Base-by-base conservation (phyloP, 306 rosid genomes). In the Vigna reflexopilosa region DNA sequence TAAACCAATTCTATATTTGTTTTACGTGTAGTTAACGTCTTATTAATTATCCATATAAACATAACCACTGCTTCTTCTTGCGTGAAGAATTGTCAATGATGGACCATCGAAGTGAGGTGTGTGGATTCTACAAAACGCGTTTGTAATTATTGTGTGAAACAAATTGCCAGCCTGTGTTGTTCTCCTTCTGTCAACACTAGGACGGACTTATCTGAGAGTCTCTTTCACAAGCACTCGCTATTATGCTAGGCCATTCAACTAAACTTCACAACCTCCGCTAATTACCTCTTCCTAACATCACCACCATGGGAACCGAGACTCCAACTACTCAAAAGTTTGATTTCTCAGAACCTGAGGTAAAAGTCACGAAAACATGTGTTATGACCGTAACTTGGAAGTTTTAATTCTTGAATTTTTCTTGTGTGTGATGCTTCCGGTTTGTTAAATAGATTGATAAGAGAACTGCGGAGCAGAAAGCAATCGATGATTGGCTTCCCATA, bases 401-500 rank as follows among this genome's bases (percentile, higher is more conserved):
- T 32, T 62, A 64, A 19, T 34, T 13, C 22, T 34, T 24, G 36
- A 19, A 10, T 7, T 20, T 55, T 13, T 32, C 44, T 12, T 59
- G 20, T 28, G 66, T 28, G 36, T 26, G 59, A 54, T 28, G 10
- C 6, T 15, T 3, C 16, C 3, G 68, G 45, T 13, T 64, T 64
- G 2, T 61, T 28, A 30, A 58, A 38, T 48, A 80, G 88, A 48
- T 16, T 42, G 85, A 77, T 12, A 49, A 13, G 7, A 32, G 81
- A 77, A 54, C 42, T 11, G 80, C 50, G 16, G 79, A 65, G 70
- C 82, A 86, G 80, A 93, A 89, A 77, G 83, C 64, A 36, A 83
- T 93, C 16, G 91, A 89, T 61, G 91, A 86, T 7, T 93, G 98
- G 89, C 98, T 93, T 77, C 96, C 94, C 1, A 89, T 93, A 20